These are phyloP conservation scores for Paraurostyla sp. DNA, from an alignment of 73 alveolate genomes.

Conservation along the genomic window DNA sequence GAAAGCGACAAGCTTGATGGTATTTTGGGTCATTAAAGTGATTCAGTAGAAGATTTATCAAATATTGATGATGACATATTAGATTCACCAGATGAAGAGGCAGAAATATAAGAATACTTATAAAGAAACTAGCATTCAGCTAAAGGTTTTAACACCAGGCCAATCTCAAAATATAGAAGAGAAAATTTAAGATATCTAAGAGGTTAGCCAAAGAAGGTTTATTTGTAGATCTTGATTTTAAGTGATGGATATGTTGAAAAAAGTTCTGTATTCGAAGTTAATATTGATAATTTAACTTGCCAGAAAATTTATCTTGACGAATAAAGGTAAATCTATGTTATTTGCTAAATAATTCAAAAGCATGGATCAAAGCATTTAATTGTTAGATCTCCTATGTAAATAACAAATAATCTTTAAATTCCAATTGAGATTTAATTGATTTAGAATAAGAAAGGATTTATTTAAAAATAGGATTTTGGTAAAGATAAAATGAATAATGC, in stretches of 20 bases:
- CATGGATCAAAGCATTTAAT: conserved; percentile 37
- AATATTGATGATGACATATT: not conserved
- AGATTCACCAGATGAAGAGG: not conserved
- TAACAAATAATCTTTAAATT: conserved; percentile 49
- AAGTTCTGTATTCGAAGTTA: conserved; percentile 32
- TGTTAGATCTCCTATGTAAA: conserved; percentile 59
- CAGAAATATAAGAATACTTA: not conserved
- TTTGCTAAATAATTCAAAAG: conserved; percentile 10
- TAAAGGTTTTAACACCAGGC: not conserved
- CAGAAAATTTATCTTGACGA: conserved; percentile 52
- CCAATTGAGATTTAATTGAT: conserved; percentile 50
- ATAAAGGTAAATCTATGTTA: conserved; percentile 25
- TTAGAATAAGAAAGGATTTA: not conserved
- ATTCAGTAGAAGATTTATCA: not conserved
- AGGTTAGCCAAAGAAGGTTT: conserved; percentile 60
- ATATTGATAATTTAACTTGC: conserved; percentile 54
- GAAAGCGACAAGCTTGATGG: not conserved
- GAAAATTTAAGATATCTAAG: conserved; percentile 17
- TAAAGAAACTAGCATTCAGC: not conserved
- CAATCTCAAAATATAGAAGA: conserved; percentile 53
- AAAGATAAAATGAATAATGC: not conserved
- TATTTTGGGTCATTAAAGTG: not conserved
- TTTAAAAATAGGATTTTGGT: not conserved
- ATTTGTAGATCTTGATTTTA: not conserved
- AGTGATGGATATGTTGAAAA: not conserved